These are phyloP conservation scores for Vitis labrusca DNA, from an alignment of 164 flowering plant species.

Conservation along the genomic window DNA sequence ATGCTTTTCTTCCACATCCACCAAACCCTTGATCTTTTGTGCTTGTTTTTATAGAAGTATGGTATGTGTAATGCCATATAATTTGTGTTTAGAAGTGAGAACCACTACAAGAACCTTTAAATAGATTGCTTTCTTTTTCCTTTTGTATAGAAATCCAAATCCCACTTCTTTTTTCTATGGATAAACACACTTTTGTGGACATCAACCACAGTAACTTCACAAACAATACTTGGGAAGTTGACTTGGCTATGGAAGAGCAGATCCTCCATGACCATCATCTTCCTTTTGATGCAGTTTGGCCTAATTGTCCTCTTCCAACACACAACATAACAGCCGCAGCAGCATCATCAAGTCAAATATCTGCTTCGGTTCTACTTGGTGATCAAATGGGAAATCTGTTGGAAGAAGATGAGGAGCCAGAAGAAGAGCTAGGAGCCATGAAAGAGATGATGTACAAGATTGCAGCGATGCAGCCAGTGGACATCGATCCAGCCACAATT, in stretches of 20 bases:
- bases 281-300: conserved; percentile 21
- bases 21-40: conserved; percentile 1
- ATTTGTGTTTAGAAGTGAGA: background rate
- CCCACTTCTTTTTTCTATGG: background rate
- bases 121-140: background rate
- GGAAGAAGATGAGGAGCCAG: conserved; percentile 47
- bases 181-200: conserved; percentile 26
- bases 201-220: conserved; percentile 21
- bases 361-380: background rate
- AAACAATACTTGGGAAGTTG: conserved; percentile 28
- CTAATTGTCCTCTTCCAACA: conserved; percentile 21
- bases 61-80: background rate
- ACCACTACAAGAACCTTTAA: background rate
- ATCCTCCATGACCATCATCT: conserved; percentile 23
- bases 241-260: conserved; percentile 33
- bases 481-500: conserved; percentile 77
- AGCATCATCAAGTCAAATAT: conserved; percentile 8
- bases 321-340: conserved; percentile 16
- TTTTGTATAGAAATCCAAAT: conserved; percentile 7
- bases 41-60: background rate
- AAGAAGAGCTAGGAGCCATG: conserved; percentile 73
- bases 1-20: conserved; percentile 8
- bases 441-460: conserved; percentile 93
- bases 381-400: background rate
- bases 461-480: conserved; percentile 92